Conservation (phyloP, 2,329 filamentous ascomycete genomes). For the Ceratocystis alfenasii region DNA sequence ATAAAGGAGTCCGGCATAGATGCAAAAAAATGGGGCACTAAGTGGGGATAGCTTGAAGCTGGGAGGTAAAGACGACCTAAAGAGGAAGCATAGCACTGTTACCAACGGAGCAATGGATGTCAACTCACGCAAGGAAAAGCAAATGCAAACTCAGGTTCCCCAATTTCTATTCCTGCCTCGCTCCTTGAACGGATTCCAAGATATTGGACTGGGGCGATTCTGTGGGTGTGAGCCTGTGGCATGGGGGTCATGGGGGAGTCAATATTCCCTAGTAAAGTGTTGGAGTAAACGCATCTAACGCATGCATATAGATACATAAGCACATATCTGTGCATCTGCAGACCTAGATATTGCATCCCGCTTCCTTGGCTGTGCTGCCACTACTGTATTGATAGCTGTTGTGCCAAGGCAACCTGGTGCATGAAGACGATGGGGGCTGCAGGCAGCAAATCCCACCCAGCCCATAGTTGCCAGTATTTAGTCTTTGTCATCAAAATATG, state of each 20-base stretch:
- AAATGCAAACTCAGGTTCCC: neutral
- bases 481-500: neutral
- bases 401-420: neutral
- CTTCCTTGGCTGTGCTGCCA: neutral
- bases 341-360: neutral
- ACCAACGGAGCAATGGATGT: constrained; percentile 7
- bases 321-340: neutral
- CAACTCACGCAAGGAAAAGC: neutral
- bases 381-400: neutral
- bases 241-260: neutral
- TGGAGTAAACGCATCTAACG: neutral
- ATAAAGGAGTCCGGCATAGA: neutral
- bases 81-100: neutral
- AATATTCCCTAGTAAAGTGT: neutral
- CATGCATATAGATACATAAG: too few relatives aligned
- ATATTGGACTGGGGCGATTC: neutral
- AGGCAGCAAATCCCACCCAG: too few relatives aligned
- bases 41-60: neutral
- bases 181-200: neutral
- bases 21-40: neutral
- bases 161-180: neutral
- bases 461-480: too few relatives aligned
- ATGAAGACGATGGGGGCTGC: neutral
- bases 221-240: neutral
- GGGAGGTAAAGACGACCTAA: neutral